These are phyloP conservation scores for Moesziomyces sp. DNA, from an alignment of 1,284 basidiomycete genomes.

Conservation along the genomic window DNA sequence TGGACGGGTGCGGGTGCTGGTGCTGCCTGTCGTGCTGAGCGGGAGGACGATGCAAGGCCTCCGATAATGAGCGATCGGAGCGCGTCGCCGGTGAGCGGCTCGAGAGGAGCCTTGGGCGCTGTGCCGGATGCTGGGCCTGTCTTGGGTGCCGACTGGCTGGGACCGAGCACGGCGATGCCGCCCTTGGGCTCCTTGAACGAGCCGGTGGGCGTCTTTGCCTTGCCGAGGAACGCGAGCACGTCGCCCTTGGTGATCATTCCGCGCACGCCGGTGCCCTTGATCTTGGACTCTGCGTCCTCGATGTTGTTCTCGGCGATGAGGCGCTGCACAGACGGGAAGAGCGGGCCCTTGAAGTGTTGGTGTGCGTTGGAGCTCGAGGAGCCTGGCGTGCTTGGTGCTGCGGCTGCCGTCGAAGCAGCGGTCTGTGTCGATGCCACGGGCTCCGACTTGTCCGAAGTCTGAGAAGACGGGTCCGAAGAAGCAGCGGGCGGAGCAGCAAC, in stretches of 20 bases:
- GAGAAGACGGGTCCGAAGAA: slow-evolving; percentile 12
- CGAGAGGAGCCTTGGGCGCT: slow-evolving; percentile 16
- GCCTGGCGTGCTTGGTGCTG: slow-evolving; percentile 27
- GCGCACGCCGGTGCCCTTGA: slow-evolving; percentile 68
- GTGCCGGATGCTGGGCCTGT: slow-evolving; percentile 18
- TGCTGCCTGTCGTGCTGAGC: slow-evolving; percentile 19
- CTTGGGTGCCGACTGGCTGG: slow-evolving; percentile 43
- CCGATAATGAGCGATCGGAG: slow-evolving; percentile 52
- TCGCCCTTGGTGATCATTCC: slow-evolving; percentile 70
- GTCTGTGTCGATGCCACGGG: slow-evolving; percentile 31
- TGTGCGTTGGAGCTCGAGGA: slow-evolving; percentile 36
- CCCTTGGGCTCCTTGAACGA: slow-evolving; percentile 51
- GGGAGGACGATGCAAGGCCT: slow-evolving; percentile 43
- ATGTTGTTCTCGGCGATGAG: slow-evolving; percentile 63
- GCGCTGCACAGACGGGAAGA: slow-evolving; percentile 68
- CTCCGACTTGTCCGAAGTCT: slow-evolving; percentile 29
- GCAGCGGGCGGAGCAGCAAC: slow-evolving; percentile 21
- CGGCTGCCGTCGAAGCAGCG: slow-evolving; percentile 31
- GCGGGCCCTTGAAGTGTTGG: slow-evolving; percentile 38
- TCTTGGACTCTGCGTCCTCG: slow-evolving; percentile 62
- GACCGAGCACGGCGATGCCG: slow-evolving; percentile 55
- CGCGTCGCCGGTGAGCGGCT: slow-evolving; percentile 45
- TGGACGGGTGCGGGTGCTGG: slow-evolving; percentile 9
- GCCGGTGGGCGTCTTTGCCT: slow-evolving; percentile 56
- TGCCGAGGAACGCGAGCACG: slow-evolving; percentile 68